Evolutionary conservation across 2,329 filamentous ascomycete species (phyloP).

Genomic region (Periconia sp.): DNA sequence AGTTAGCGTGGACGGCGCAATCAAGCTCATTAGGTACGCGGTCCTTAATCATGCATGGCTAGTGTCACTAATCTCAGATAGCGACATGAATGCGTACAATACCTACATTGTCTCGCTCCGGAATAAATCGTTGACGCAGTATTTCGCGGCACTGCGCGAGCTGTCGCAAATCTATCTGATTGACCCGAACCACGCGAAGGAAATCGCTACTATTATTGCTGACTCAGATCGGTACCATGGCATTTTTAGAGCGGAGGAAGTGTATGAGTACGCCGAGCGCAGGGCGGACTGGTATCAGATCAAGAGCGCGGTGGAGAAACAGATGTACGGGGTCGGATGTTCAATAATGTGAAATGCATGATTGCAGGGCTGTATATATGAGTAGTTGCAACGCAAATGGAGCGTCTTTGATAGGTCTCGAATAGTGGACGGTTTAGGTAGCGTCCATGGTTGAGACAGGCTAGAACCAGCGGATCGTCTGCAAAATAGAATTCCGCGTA

Average conservation of each 20-base stretch:
- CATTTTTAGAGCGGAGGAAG: slow-evolving; percentile 93
- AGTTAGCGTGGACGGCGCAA: slow-evolving; percentile 84
- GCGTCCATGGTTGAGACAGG: too few species aligned
- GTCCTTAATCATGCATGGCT: not conserved
- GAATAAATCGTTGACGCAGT: slow-evolving; percentile 83
- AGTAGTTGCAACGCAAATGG: too few species aligned
- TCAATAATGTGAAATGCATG: slow-evolving; percentile 76
- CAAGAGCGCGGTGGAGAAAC: slow-evolving; percentile 85
- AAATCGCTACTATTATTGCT: slow-evolving; percentile 93
- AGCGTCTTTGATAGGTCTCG: too few species aligned
- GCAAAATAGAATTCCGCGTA: too few species aligned
- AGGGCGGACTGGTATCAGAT: slow-evolving; percentile 95
- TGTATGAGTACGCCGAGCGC: slow-evolving; percentile 94
- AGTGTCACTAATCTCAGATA: slow-evolving; percentile 42
- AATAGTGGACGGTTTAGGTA: too few species aligned
- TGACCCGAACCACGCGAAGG: slow-evolving; percentile 83
- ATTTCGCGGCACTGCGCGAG: slow-evolving; percentile 90
- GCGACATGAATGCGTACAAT: slow-evolving; percentile 95
- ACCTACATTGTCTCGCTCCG: slow-evolving; percentile 80
- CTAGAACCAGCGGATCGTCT: too few species aligned
- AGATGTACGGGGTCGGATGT: slow-evolving; percentile 97
- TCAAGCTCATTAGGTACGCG: slow-evolving; percentile 78
- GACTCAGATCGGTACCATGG: slow-evolving; percentile 89
- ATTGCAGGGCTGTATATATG: too few species aligned
- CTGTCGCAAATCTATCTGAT: slow-evolving; percentile 96